A percentile compares a stretch with the other conserved stretches of the same genome.
phyloP scores from a whole-genome alignment of 805 yeast genomes.

The Teunomyces stri region DNA sequence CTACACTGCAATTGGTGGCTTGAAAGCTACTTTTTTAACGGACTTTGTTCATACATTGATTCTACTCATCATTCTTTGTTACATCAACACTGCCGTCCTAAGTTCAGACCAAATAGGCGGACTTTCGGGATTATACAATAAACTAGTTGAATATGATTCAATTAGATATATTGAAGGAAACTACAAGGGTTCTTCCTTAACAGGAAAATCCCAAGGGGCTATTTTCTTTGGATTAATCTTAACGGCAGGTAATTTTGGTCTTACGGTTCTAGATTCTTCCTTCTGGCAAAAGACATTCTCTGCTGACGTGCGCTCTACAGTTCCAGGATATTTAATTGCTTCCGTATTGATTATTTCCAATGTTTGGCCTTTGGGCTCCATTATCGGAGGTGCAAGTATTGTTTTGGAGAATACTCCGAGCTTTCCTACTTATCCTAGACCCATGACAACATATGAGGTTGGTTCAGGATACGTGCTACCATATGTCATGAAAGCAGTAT shows the following conservation, averaged over 20 bases:
- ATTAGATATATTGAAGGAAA: constrained; percentile 30
- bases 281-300: constrained; percentile 42
- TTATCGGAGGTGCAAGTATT: constrained; percentile 31
- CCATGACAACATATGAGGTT: constrained; percentile 26
- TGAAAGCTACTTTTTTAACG: constrained; percentile 50
- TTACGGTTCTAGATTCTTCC: constrained; percentile 38
- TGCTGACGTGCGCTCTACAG: constrained; percentile 32
- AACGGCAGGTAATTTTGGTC: constrained; percentile 35
- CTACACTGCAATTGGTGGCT: constrained; percentile 50
- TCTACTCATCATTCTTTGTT: constrained; percentile 23
- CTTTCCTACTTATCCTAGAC: constrained; percentile 33
- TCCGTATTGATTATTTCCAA: constrained; percentile 30
- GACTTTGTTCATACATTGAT: constrained; percentile 34
- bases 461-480: constrained; percentile 30
- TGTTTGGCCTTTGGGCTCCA: constrained; percentile 37
- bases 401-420: constrained; percentile 22
- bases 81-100: constrained; percentile 25
- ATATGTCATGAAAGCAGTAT: constrained; percentile 27
- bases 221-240: constrained; percentile 34
- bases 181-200: constrained; percentile 32
- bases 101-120: constrained; percentile 26
- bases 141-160: constrained; percentile 13
- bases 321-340: constrained; percentile 37
- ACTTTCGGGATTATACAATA: constrained; percentile 24
- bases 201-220: constrained; percentile 36